Conservation (phyloP, 495 filamentous ascomycete species). For the Cairneyella variabilis region DNA sequence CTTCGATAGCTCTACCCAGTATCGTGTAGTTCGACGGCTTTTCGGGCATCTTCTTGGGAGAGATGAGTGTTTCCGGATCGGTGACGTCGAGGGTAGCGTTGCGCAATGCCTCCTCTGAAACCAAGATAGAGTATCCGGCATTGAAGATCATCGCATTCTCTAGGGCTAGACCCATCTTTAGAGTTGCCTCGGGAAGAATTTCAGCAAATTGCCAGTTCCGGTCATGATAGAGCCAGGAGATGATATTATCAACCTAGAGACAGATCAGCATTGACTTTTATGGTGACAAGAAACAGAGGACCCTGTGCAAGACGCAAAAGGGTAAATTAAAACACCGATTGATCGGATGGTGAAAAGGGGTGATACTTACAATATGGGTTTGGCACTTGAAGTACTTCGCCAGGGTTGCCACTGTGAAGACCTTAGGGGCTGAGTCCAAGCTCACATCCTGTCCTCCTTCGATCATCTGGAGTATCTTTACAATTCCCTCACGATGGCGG, state of each 20-base stretch:
- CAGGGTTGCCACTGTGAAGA: slow-evolving; percentile 50
- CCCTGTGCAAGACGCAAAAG: no score
- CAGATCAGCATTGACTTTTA: not conserved
- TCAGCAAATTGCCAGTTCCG: slow-evolving; percentile 19
- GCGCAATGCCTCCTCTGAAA: slow-evolving; percentile 19
- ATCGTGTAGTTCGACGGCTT: not conserved
- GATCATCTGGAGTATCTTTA: slow-evolving; percentile 40
- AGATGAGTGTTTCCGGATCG: not conserved
- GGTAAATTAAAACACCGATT: no score
- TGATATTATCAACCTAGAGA: slow-evolving; percentile 12
- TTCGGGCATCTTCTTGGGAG: not conserved
- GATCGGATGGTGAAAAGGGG: not conserved
- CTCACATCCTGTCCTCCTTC: slow-evolving; percentile 35
- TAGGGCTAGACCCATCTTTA: slow-evolving; percentile 13
- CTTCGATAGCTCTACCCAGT: not conserved
- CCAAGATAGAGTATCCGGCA: slow-evolving; percentile 16
- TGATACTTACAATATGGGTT: slow-evolving; percentile 19
- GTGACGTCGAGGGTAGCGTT: not conserved
- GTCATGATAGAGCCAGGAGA: slow-evolving; percentile 10
- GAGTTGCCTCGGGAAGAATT: slow-evolving; percentile 16
- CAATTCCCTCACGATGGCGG: slow-evolving; percentile 47
- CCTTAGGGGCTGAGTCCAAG: slow-evolving; percentile 48
- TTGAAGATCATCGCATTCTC: slow-evolving; percentile 1
- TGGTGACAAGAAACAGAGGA: not conserved
- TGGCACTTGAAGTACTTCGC: slow-evolving; percentile 46